These are phyloP conservation scores for Lathyrus tuberosus DNA, from an alignment of 306 rosid genomes.

Conservation along the genomic window DNA sequence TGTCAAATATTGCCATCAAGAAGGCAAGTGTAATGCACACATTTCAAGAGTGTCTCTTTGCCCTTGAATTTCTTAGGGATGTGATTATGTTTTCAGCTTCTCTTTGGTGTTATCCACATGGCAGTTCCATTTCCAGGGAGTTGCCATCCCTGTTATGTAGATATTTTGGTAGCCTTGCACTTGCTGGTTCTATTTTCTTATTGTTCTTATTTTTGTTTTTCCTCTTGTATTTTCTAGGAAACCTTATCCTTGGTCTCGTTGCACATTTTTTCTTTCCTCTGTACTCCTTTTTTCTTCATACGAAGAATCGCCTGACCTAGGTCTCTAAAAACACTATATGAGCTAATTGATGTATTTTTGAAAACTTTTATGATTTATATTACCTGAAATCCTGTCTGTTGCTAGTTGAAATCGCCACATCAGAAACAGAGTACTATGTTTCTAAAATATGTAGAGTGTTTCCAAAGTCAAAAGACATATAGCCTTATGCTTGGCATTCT, in stretches of 20 bases:
- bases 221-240: neutral
- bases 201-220: constrained; percentile 4
- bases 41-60: constrained; percentile 22
- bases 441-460: too few species aligned
- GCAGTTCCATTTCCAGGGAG: neutral
- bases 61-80: constrained; percentile 23
- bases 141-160: constrained; percentile 15
- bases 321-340: neutral
- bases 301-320: neutral
- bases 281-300: neutral
- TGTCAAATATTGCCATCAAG: constrained; percentile 24
- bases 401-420: neutral
- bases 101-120: constrained; percentile 16
- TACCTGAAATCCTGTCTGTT: neutral
- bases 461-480: too few species aligned
- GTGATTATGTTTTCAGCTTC: constrained; percentile 7
- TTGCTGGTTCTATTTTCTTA: constrained; percentile 3
- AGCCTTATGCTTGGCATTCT: too few species aligned
- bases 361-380: neutral
- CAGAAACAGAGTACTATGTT: neutral
- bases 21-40: constrained; percentile 25
- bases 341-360: neutral
- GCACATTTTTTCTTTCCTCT: neutral
- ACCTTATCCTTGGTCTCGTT: neutral
- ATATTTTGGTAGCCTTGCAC: neutral